A percentile compares a stretch with the other conserved stretches of the same genome.
These are phyloP conservation scores for Pyrrhoderma noxium DNA, from an alignment of 1,284 basidiomycete species.

Conservation along the genomic window DNA sequence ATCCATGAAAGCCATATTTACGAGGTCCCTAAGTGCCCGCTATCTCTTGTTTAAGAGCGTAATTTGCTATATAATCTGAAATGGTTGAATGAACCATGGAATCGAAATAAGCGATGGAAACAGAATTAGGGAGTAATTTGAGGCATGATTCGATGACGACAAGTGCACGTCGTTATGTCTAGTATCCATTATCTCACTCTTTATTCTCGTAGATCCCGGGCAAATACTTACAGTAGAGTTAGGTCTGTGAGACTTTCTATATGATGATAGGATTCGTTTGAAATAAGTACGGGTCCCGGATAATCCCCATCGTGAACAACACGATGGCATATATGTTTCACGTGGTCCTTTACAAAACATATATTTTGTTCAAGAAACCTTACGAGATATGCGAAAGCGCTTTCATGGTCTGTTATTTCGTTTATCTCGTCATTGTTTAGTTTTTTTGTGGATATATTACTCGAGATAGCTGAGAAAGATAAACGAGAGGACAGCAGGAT, in stretches of 20 bases:
- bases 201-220: too few species aligned
- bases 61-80: slow-evolving; percentile 66
- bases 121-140: slow-evolving; percentile 51
- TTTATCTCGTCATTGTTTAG: slow-evolving; percentile 32
- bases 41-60: slow-evolving; percentile 62
- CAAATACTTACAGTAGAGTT: slow-evolving; percentile 61
- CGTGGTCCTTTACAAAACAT: slow-evolving; percentile 37
- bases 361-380: slow-evolving; percentile 37
- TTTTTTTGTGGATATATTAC: slow-evolving; percentile 24
- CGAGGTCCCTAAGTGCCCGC: slow-evolving; percentile 60
- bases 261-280: slow-evolving; percentile 50
- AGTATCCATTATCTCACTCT: not conserved
- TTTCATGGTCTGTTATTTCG: slow-evolving; percentile 46
- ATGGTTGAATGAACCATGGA: slow-evolving; percentile 79
- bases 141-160: slow-evolving; percentile 58
- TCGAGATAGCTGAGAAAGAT: slow-evolving; percentile 31
- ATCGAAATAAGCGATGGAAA: slow-evolving; percentile 73
- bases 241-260: slow-evolving; percentile 74
- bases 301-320: slow-evolving; percentile 83
- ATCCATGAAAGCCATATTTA: slow-evolving; percentile 87
- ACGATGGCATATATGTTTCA: slow-evolving; percentile 57
- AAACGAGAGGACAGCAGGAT: slow-evolving; percentile 48
- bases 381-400: slow-evolving; percentile 61
- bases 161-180: slow-evolving; percentile 58
- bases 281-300: slow-evolving; percentile 59